Conservation (phyloP, 73 alveolate genomes). For the Tetrahymena thermophila region DNA sequence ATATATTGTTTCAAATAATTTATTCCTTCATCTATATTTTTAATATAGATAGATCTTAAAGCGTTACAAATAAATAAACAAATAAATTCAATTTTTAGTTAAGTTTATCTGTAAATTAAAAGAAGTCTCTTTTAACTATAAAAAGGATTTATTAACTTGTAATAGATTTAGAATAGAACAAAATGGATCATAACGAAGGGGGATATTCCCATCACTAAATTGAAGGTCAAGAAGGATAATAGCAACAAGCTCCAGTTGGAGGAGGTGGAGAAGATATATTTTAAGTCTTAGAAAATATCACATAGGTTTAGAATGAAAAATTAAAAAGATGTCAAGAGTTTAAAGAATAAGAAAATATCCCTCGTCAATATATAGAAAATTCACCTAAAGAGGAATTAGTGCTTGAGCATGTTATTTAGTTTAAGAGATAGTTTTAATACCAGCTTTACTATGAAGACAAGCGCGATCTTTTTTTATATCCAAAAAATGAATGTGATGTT, state of each 20-base stretch:
- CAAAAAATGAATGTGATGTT: slow-evolving; percentile 86
- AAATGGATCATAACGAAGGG: background rate
- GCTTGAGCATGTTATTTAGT: slow-evolving; percentile 87
- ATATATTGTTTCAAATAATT: background rate
- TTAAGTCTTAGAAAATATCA: background rate
- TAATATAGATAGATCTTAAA: background rate
- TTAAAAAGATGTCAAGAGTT: background rate
- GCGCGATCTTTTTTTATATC: slow-evolving; percentile 73
- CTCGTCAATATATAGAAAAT: slow-evolving; percentile 45
- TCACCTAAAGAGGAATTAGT: slow-evolving; percentile 92
- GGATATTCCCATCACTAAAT: background rate
- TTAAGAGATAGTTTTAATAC: slow-evolving; percentile 56
- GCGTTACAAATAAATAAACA: background rate
- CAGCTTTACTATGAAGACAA: slow-evolving; percentile 67
- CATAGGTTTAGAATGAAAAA: background rate
- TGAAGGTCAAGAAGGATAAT: background rate
- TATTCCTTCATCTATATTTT: background rate
- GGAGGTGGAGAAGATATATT: background rate
- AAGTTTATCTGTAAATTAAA: background rate
- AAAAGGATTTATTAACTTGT: background rate
- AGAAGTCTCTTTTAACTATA: background rate
- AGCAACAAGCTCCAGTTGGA: background rate
- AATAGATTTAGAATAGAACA: background rate
- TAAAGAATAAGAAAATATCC: background rate
- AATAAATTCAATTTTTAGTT: background rate